These are phyloP conservation scores for Mycena indigotica DNA, from an alignment of 768 basidiomycete genomes.

Conservation along the genomic window DNA sequence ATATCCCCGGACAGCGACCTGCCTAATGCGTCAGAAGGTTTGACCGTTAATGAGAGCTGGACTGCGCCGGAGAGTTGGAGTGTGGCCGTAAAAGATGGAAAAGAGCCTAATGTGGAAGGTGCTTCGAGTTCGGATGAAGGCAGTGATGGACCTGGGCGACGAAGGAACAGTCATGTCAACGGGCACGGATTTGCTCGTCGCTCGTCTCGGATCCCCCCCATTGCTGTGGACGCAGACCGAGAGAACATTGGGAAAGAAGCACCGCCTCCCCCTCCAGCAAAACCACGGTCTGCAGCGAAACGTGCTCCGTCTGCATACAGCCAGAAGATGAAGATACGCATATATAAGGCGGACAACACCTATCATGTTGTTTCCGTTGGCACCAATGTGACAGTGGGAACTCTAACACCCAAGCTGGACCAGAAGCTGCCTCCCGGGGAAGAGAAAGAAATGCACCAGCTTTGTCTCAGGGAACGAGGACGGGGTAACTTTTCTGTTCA, in stretches of 20 bases:
- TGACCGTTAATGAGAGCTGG: slow-evolving; percentile 43
- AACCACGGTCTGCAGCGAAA: slow-evolving; percentile 10
- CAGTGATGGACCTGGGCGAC: slow-evolving; percentile 9
- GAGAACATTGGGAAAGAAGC: background rate
- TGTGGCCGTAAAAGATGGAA: slow-evolving; percentile 49
- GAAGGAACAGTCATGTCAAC: background rate
- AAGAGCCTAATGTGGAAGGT: slow-evolving; percentile 34
- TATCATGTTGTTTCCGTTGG: slow-evolving; percentile 72
- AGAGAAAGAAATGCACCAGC: slow-evolving; percentile 61
- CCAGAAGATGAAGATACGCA: slow-evolving; percentile 75
- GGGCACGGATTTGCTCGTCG: background rate
- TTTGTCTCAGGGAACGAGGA: slow-evolving; percentile 77
- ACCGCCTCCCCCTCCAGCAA: background rate
- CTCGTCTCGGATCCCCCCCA: background rate
- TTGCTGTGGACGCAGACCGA: slow-evolving; percentile 2
- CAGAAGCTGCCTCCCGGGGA: slow-evolving; percentile 28
- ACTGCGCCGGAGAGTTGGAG: slow-evolving; percentile 78
- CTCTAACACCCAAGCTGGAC: slow-evolving; percentile 22
- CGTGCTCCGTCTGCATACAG: slow-evolving; percentile 21
- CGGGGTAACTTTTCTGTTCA: slow-evolving; percentile 51
- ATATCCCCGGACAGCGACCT: slow-evolving; percentile 20
- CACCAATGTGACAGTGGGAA: slow-evolving; percentile 51
- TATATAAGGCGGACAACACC: slow-evolving; percentile 73
- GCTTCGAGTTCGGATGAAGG: slow-evolving; percentile 36
- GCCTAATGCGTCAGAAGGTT: slow-evolving; percentile 7